Evolutionary conservation across 805 yeast genomes (phyloP).

Genomic region (Yueomyces sinensis): DNA sequence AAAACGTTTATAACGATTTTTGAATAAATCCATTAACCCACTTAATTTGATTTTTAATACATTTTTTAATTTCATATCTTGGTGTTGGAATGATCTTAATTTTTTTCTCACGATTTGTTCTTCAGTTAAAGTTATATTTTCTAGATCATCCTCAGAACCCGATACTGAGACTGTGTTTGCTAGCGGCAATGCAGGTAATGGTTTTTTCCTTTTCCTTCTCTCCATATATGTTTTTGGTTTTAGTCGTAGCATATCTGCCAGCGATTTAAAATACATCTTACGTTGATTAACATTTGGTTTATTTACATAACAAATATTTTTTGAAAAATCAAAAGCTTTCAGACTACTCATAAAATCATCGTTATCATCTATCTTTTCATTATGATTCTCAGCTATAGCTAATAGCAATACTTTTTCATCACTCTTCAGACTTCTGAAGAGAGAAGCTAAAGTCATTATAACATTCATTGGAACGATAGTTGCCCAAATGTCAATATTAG

Average conservation of each 20-base stretch:
- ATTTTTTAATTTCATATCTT: slow-evolving; percentile 75
- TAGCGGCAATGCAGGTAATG: slow-evolving; percentile 28
- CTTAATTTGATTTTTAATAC: slow-evolving; percentile 74
- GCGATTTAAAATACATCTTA: slow-evolving; percentile 37
- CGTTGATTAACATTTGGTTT: slow-evolving; percentile 40
- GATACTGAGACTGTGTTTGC: slow-evolving; percentile 15
- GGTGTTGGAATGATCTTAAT: slow-evolving; percentile 34
- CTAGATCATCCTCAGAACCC: slow-evolving; percentile 12
- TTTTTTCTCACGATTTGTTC: slow-evolving; percentile 27
- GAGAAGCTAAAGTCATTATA: slow-evolving; percentile 54
- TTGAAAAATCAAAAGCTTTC: slow-evolving; percentile 18
- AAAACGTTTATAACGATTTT: slow-evolving; percentile 76
- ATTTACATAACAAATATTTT: slow-evolving; percentile 34
- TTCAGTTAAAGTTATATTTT: slow-evolving; percentile 22
- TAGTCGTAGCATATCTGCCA: slow-evolving; percentile 44
- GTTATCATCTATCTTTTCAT: neutral
- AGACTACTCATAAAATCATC: slow-evolving; percentile 1
- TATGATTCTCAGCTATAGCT: slow-evolving; percentile 49
- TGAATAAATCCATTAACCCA: slow-evolving; percentile 80
- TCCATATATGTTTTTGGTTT: slow-evolving; percentile 66
- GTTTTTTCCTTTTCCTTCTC: slow-evolving; percentile 32
- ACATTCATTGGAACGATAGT: slow-evolving; percentile 56
- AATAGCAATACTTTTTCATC: slow-evolving; percentile 63
- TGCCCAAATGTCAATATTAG: slow-evolving; percentile 70
- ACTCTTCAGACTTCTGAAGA: slow-evolving; percentile 54